Conservation (phyloP, 441 rosid species). For the Populus trichocarpa region DNA sequence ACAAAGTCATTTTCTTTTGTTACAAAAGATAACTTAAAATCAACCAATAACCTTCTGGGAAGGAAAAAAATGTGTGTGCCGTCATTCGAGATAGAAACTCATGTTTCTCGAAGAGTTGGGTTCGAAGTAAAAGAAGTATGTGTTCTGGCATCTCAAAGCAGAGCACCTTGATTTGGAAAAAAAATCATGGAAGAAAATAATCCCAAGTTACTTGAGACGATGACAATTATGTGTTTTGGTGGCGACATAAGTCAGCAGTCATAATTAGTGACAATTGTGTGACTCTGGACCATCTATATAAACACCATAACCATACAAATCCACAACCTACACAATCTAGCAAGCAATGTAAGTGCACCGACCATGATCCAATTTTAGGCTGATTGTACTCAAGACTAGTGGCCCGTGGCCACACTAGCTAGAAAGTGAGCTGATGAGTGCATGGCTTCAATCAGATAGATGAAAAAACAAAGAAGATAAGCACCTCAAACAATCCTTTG, state of each 20-base stretch:
- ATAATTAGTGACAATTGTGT: background rate
- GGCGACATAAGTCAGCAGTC: background rate
- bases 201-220: background rate
- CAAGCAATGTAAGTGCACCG: background rate
- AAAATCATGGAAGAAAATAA: background rate
- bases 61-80: background rate
- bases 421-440: background rate
- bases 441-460: background rate
- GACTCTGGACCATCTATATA: background rate
- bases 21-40: no score
- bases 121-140: no score
- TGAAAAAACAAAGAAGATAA: constrained; percentile 1
- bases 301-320: background rate
- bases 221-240: background rate
- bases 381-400: background rate
- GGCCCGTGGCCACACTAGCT: background rate
- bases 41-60: background rate
- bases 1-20: no score
- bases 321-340: background rate
- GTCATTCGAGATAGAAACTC: no score
- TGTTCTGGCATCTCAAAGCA: no score
- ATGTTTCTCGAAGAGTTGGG: no score
- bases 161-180: background rate
- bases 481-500: background rate
- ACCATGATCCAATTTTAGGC: background rate